Evolutionary conservation across 495 filamentous ascomycete genomes (phyloP), one percentile per base, ranked within the genome.

Genomic region (Talaromyces trachyspermus): DNA sequence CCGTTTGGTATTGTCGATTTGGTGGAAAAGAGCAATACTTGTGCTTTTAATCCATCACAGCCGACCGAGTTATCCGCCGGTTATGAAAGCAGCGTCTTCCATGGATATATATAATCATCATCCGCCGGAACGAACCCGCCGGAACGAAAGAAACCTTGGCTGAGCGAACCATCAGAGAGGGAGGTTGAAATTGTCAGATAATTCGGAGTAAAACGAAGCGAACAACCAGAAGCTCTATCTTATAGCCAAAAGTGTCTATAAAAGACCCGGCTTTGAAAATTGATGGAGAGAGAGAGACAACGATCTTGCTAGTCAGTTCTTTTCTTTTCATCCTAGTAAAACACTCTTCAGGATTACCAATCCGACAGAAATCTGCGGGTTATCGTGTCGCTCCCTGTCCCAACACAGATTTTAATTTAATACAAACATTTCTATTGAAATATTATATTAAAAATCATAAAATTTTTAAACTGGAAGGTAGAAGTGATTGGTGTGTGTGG

Each of bases 1-100:
- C 39, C 1, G 39, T 27, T 43, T 43, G 19, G 9, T 7, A 43
- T 27, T 22, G 39, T 43, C 5, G 17, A 24, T 12, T 43, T 15
- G 19, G 22, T 15, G 22, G 39, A 43, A 43, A 43, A 27, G 39
- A 43, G 39, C 39, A 43, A 43, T 23, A 27, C 39, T 43, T 43
- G 39, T 43, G 22, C 39, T 27, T 43, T 43, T 23, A 43, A 27
- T 43, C 39, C 39, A 43, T 43, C 33, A 36, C 33, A 10, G n/a
- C 4, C 6, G 12, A 36, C 33, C 22, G 23, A 27, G 2, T 27
- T 43, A 43, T 43, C 12, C 2, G 19, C 30, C 22, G n/a, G 39
- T 43, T 27, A 17, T 43, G 23, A 43, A 18, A 43, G 18, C 26
- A 24, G 22, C 39, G 39, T n/a, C 19, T 43, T 43, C 22, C 23